These are phyloP conservation scores for Chrysoporthe deuterocubensis DNA, from an alignment of 2,329 filamentous ascomycete genomes.

Conservation along the genomic window DNA sequence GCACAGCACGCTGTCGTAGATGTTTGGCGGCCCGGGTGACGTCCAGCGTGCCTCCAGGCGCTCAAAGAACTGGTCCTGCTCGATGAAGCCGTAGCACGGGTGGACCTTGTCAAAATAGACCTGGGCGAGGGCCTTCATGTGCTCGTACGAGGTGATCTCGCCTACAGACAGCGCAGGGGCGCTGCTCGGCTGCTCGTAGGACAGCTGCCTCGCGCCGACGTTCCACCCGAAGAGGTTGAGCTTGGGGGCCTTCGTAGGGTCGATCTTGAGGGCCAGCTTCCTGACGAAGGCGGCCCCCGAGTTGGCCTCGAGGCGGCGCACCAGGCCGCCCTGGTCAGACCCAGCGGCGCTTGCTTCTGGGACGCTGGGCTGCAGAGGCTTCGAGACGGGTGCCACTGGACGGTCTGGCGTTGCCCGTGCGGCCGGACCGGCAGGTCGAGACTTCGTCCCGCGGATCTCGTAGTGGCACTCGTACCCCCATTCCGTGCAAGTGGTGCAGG, in stretches of 20 bases:
- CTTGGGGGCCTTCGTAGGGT: constrained; percentile 56
- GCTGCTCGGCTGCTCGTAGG: constrained; percentile 33
- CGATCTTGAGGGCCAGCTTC: constrained; percentile 54
- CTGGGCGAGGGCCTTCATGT: constrained; percentile 50
- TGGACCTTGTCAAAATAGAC: constrained; percentile 59
- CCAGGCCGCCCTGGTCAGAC: constrained; percentile 33
- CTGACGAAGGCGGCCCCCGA: constrained; percentile 61
- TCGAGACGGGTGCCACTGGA: not conserved
- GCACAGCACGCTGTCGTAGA: constrained; percentile 54
- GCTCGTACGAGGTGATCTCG: constrained; percentile 49
- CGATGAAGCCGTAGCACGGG: constrained; percentile 55
- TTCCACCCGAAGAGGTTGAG: constrained; percentile 64
- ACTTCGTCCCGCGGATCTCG: constrained; percentile 34
- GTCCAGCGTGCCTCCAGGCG: constrained; percentile 41
- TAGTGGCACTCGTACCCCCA: constrained; percentile 60
- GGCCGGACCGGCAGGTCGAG: constrained; percentile 1
- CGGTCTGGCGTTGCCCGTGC: constrained; percentile 18
- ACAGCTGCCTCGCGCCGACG: constrained; percentile 36
- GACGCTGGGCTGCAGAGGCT: not conserved
- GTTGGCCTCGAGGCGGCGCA: constrained; percentile 57
- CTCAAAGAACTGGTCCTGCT: constrained; percentile 38
- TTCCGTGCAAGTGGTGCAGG: constrained; percentile 56
- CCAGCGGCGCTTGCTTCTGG: constrained; percentile 20
- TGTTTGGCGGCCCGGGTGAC: constrained; percentile 35
- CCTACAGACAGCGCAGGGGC: constrained; percentile 42